Evolutionary conservation across 2,329 filamentous ascomycete species (phyloP), one percentile per base, ranked within the genome.

Genomic region (Onygenales sp.): DNA sequence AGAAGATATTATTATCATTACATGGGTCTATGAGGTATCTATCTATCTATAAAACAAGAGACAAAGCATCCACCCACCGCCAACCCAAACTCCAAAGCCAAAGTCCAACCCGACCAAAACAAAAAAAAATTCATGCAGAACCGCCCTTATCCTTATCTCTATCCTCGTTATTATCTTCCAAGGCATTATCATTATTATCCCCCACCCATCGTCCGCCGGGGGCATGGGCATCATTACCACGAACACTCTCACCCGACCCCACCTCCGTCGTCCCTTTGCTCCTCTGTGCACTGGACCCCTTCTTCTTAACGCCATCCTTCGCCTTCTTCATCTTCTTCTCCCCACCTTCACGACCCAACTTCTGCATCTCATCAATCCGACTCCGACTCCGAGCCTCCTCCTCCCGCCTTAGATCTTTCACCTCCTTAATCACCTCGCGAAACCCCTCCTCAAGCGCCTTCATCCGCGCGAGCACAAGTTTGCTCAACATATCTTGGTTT

Each of bases 401-500:
- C 67, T 69, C 69, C 75, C 81, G 66, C 81, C 71, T 57, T 21
- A 72, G 60, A 51, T 83, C 81, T 57, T 87, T 83, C 67, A 95
- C 85, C 67, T 93, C 88, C 57, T 82, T 83, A 53, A 90, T 81
- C n/a, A 95, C 85, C 55, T 95, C 88, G 2, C 86, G 80, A 67
- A 97, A 92, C 11, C 90, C 86, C 69, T 95, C 89, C 67, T 97
- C 91, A 2, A 97, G 77, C 6, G 86, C 92, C 67, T 93, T 93
- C 89, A 96, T 96, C 36, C 89, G 78, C 7, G 89, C 88, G 45
- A 96, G 75, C 70, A 96, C 86, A 45, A 95, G 78, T 53, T 88
- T 81, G 60, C 85, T 80, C 64, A 86, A 84, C 79, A 91, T 86
- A 42, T 87, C 81, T 63, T 88, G 85, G 67, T 81, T 77, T 75